Percentiles rank a stretch among this genome's conserved stretches.
Evolutionary conservation across 1,284 basidiomycete genomes (phyloP).

Genomic region (Microbotryum intermedium): DNA sequence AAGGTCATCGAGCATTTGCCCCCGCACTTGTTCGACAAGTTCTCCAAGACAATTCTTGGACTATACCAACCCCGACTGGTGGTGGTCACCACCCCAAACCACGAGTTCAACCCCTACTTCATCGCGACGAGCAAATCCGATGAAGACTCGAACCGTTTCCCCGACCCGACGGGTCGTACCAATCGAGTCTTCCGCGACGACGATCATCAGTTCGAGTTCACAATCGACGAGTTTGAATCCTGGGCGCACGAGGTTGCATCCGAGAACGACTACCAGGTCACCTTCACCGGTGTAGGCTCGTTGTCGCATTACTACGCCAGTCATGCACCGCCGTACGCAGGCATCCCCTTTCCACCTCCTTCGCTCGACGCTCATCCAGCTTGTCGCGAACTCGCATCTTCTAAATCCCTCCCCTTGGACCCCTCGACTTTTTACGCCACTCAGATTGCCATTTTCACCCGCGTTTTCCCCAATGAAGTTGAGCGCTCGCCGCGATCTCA

Average conservation of each 20-base stretch:
- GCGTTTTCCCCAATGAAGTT: constrained; percentile 36
- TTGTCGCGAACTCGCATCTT: constrained; percentile 4
- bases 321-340: background rate
- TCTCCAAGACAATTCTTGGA: constrained; percentile 43
- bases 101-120: constrained; percentile 81
- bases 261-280: constrained; percentile 25
- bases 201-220: constrained; percentile 95
- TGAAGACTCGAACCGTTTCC: constrained; percentile 42
- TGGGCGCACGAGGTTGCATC: constrained; percentile 52
- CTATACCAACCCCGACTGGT: constrained; percentile 69
- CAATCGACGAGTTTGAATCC: constrained; percentile 59
- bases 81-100: constrained; percentile 72
- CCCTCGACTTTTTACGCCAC: constrained; percentile 50
- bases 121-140: constrained; percentile 30
- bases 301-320: constrained; percentile 25
- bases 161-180: constrained; percentile 67
- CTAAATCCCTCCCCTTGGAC: background rate
- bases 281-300: constrained; percentile 24
- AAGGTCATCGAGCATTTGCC: constrained; percentile 70
- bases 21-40: constrained; percentile 58
- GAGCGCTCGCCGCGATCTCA: constrained; percentile 39
- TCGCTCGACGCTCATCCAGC: constrained; percentile 19
- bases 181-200: constrained; percentile 54
- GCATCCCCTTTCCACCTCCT: constrained; percentile 26
- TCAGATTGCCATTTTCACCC: constrained; percentile 59